Evolutionary conservation across 129 eudicot genomes (phyloP).

Genomic region (Centrapalus pauciflorus): DNA sequence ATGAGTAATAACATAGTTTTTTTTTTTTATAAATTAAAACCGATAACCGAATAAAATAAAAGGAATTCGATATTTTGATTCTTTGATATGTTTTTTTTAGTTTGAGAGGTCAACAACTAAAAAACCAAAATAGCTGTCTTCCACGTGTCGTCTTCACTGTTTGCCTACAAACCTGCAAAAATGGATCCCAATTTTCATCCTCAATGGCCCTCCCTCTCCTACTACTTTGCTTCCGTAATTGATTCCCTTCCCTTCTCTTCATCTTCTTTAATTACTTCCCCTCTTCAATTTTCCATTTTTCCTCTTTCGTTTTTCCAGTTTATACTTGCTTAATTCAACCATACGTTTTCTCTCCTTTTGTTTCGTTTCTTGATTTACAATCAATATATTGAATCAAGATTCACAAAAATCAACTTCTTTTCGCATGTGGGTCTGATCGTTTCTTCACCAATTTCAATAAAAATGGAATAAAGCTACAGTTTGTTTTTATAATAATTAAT

Average conservation of each 20-base stretch:
- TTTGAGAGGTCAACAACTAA: conserved; percentile 16
- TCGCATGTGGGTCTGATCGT: conserved; percentile 19
- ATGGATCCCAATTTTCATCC: conserved; percentile 1
- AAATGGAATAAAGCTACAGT: background rate
- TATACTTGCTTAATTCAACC: background rate
- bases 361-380: background rate
- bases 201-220: conserved; percentile 42
- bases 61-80: no score
- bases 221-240: conserved; percentile 36
- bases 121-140: background rate
- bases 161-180: background rate
- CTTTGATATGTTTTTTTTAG: background rate
- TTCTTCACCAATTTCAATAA: conserved; percentile 17
- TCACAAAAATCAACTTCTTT: background rate
- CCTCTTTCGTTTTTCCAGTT: background rate
- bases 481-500: background rate
- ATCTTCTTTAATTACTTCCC: conserved; percentile 5
- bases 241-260: conserved; percentile 24
- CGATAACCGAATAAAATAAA: no score
- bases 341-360: background rate
- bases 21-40: no score
- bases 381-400: background rate
- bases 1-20: no score
- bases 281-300: conserved; percentile 10
- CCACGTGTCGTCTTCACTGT: background rate